A percentile compares a stretch with the other conserved stretches of the same genome.
Conservation (phyloP, 2,329 filamentous ascomycete species). For the Cercospora brassicicola region DNA sequence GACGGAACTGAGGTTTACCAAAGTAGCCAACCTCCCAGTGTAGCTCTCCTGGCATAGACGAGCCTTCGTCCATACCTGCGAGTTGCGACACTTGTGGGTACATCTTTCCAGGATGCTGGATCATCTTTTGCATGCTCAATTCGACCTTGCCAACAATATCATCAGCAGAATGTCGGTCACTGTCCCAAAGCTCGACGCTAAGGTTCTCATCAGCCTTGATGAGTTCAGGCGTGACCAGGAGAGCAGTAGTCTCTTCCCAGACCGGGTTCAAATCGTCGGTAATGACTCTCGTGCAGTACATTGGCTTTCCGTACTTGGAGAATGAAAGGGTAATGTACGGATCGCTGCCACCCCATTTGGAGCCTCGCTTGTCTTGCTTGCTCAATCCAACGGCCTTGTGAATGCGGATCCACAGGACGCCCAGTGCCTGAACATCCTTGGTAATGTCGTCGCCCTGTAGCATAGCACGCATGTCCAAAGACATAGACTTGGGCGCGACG, state of each 20-base stretch:
- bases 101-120: slow-evolving; percentile 90
- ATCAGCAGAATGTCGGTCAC: slow-evolving; percentile 85
- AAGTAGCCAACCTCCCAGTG: slow-evolving; percentile 98
- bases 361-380: slow-evolving; percentile 85
- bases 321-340: slow-evolving; percentile 94
- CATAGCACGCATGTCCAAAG: slow-evolving; percentile 85
- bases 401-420: slow-evolving; percentile 89
- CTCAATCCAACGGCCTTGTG: slow-evolving; percentile 83
- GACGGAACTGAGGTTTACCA: slow-evolving; percentile 82
- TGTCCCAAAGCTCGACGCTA: slow-evolving; percentile 94
- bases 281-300: slow-evolving; percentile 96
- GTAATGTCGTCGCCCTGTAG: slow-evolving; percentile 87
- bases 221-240: slow-evolving; percentile 83
- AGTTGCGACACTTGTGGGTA: slow-evolving; percentile 84
- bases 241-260: slow-evolving; percentile 82
- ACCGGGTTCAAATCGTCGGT: slow-evolving; percentile 91
- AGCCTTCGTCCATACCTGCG: slow-evolving; percentile 77
- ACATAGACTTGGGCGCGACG: slow-evolving; percentile 85
- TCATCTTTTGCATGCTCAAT: slow-evolving; percentile 89
- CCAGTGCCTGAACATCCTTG: slow-evolving; percentile 82
- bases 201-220: slow-evolving; percentile 93
- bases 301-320: slow-evolving; percentile 95
- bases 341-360: slow-evolving; percentile 82
- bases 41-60: slow-evolving; percentile 86
- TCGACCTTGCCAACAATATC: slow-evolving; percentile 95